Conservation (phyloP, 306 rosid species). For the Delonix regia region DNA sequence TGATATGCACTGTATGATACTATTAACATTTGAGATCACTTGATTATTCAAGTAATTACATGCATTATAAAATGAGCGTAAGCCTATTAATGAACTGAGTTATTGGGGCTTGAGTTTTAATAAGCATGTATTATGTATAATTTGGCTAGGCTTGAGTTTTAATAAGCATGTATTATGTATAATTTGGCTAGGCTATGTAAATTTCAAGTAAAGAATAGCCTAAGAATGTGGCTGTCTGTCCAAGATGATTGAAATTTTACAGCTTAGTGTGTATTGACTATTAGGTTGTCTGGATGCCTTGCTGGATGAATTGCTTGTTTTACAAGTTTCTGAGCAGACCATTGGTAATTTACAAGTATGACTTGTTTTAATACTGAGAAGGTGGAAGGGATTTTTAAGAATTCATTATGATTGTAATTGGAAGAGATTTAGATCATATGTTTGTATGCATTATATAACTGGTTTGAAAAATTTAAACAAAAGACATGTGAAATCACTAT, state of each 20-base stretch:
- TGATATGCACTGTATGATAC: slow-evolving; percentile 2
- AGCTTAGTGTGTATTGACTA: not conserved
- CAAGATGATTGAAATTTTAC: slow-evolving; percentile 25
- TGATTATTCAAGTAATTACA: slow-evolving; percentile 6
- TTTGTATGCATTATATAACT: not conserved
- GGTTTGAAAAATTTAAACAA: not conserved
- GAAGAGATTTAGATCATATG: not conserved
- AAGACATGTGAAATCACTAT: not conserved
- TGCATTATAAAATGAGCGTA: not conserved
- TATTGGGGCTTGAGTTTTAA: slow-evolving; percentile 19
- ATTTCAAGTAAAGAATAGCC: not conserved
- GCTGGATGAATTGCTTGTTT: slow-evolving; percentile 9
- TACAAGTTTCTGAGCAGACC: not conserved
- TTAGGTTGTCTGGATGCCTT: slow-evolving; percentile 8
- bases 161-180: slow-evolving; percentile 19
- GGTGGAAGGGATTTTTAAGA: not conserved
- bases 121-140: slow-evolving; percentile 21
- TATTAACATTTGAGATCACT: not conserved
- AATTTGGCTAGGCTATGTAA: not conserved
- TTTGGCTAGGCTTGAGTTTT: not conserved
- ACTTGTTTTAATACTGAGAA: not conserved
- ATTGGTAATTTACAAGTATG: not conserved
- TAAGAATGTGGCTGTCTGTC: slow-evolving; percentile 16
- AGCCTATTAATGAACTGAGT: slow-evolving; percentile 6
- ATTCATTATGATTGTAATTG: not conserved